Evolutionary conservation across 2,329 filamentous ascomycete genomes (phyloP).

Genomic region (Penicillium palitans): DNA sequence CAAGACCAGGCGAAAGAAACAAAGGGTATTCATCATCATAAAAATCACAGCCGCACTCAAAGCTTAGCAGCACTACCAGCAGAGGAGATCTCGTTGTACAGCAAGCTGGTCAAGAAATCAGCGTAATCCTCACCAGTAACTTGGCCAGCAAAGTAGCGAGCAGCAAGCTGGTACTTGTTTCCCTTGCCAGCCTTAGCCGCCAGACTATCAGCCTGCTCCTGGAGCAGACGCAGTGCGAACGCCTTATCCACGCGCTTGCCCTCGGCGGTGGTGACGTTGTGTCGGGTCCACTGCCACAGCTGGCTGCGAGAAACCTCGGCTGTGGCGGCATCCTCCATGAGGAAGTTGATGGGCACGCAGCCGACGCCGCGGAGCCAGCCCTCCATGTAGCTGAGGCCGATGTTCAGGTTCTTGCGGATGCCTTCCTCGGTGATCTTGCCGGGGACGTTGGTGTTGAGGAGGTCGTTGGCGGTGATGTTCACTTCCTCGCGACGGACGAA

Average conservation of each 20-base stretch:
- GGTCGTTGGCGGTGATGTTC: conserved; percentile 78
- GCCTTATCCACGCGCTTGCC: conserved; percentile 92
- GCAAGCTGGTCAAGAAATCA: conserved; percentile 83
- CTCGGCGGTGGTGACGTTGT: conserved; percentile 73
- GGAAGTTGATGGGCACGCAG: conserved; percentile 94
- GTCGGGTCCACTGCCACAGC: conserved; percentile 92
- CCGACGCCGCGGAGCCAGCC: conserved; percentile 94
- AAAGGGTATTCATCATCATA: conserved; percentile 34
- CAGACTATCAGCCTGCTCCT: conserved; percentile 79
- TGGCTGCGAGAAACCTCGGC: conserved; percentile 93
- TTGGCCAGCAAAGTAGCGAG: conserved; percentile 88
- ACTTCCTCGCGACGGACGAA: conserved; percentile 90
- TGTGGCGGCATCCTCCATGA: conserved; percentile 98
- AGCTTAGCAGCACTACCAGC: conserved; percentile 69
- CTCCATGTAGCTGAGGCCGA: conserved; percentile 97
- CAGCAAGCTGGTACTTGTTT: conserved; percentile 88
- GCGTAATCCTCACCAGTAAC: conserved; percentile 97
- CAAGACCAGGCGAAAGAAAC: conserved; percentile 8
- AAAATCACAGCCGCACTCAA: conserved; percentile 39
- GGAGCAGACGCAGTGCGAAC: conserved; percentile 81
- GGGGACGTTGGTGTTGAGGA: conserved; percentile 97
- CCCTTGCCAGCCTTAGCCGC: conserved; percentile 74
- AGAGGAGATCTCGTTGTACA: conserved; percentile 65
- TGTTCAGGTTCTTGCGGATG: conserved; percentile 96
- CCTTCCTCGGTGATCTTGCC: conserved; percentile 89